These are phyloP conservation scores for Canavalia gladiata DNA, from an alignment of 306 rosid species.

Conservation along the genomic window DNA sequence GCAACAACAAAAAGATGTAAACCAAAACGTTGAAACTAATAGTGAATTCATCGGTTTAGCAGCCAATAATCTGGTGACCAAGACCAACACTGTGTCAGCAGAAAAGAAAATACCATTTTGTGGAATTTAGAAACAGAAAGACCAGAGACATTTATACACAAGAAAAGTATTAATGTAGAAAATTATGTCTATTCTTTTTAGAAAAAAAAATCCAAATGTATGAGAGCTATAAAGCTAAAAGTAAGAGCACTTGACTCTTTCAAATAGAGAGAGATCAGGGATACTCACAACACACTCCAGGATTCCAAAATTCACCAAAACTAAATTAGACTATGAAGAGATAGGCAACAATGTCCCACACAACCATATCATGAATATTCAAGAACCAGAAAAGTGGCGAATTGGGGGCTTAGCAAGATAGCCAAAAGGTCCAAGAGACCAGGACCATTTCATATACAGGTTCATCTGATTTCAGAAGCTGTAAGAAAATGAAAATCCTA, in stretches of 20 bases:
- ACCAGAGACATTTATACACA: neutral
- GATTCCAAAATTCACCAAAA: constrained; percentile 48
- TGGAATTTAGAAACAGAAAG: constrained; percentile 13
- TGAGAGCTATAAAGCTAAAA: constrained; percentile 30
- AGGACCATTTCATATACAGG: constrained; percentile 22
- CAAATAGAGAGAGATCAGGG: neutral
- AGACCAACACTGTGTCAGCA: neutral
- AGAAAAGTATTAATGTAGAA: constrained; percentile 19
- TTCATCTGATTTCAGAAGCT: constrained; percentile 36
- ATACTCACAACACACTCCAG: constrained; percentile 40
- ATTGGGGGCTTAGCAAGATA: neutral
- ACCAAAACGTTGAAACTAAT: constrained; percentile 54
- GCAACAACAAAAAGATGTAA: constrained; percentile 33
- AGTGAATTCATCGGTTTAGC: constrained; percentile 35
- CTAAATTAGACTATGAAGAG: constrained; percentile 35
- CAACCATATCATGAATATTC: constrained; percentile 5
- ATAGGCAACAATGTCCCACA: neutral
- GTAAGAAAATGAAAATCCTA: constrained; percentile 3
- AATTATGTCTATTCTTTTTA: constrained; percentile 1
- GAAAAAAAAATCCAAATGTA: neutral
- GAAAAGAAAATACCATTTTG: constrained; percentile 20
- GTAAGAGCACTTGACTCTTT: neutral
- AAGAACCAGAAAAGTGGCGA: constrained; percentile 30
- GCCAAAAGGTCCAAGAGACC: neutral
- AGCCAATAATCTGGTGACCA: neutral